phyloP scores from a whole-genome alignment of 371 early-diverging fungal genomes.

The Gilbertella persicaria region DNA sequence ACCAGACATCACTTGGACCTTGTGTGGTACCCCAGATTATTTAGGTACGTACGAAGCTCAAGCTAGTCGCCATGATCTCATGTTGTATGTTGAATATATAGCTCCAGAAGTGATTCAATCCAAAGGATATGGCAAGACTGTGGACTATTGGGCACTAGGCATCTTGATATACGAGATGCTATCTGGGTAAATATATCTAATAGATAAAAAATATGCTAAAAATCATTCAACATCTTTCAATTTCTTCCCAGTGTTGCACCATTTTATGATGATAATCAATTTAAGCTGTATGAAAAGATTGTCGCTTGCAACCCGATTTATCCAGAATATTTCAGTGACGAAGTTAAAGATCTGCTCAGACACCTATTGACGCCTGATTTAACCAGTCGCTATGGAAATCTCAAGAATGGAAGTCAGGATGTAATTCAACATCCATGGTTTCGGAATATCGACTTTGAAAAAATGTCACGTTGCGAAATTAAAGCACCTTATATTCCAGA shows the following conservation, averaged over 20 bases:
- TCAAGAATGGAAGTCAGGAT: conserved; percentile 81
- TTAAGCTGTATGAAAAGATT: conserved; percentile 91
- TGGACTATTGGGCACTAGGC: conserved; percentile 98
- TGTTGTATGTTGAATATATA: conserved; percentile 59
- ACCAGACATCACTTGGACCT: conserved; percentile 71
- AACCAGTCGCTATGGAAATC: conserved; percentile 86
- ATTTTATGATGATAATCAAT: conserved; percentile 90
- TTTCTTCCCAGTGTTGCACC: conserved; percentile 60
- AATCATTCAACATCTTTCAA: conserved; percentile 10
- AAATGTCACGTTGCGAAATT: conserved; percentile 67
- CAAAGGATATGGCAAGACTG: conserved; percentile 93
- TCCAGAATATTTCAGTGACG: conserved; percentile 81
- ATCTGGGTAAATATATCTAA: conserved; percentile 60
- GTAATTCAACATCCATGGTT: conserved; percentile 96
- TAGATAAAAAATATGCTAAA: conserved; percentile 6
- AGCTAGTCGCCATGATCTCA: too few relatives aligned
- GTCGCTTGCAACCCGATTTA: conserved; percentile 49
- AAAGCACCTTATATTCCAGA: conserved; percentile 89
- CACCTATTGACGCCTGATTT: conserved; percentile 84
- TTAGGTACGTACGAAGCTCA: conserved; percentile 37
- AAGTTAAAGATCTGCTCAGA: conserved; percentile 85
- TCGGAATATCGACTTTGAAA: conserved; percentile 87
- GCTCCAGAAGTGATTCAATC: conserved; percentile 98
- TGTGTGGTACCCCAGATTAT: conserved; percentile 99
- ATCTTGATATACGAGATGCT: conserved; percentile 95